These are phyloP conservation scores for Phytophthora megakarya DNA, from an alignment of 352 stramenopile genomes.

Conservation along the genomic window DNA sequence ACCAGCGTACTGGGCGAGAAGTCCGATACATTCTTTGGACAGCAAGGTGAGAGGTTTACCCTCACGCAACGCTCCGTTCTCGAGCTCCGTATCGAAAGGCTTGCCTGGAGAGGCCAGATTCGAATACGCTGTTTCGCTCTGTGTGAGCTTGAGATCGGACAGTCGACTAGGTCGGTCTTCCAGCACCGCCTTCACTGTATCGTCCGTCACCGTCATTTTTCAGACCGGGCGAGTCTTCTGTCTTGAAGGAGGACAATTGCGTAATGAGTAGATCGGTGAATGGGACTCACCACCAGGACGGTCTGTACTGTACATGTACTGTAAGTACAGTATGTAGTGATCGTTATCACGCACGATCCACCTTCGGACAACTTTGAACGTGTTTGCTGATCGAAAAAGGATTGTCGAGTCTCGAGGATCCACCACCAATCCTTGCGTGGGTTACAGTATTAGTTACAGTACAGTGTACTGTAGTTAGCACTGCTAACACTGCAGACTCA, in stretches of 20 bases:
- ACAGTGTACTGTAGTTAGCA: too few species aligned
- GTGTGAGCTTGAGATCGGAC: constrained; percentile 14
- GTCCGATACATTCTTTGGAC: constrained; percentile 43
- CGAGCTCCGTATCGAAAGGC: constrained; percentile 17
- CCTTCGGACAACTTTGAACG: constrained; percentile 25
- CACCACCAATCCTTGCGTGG: not conserved
- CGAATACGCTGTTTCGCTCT: constrained; percentile 21
- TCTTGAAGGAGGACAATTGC: constrained; percentile 20
- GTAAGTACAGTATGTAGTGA: too few species aligned
- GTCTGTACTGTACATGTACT: too few species aligned
- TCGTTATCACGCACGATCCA: too few species aligned
- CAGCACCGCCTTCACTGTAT: constrained; percentile 24
- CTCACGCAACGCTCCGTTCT: constrained; percentile 39
- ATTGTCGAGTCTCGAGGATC: too few species aligned
- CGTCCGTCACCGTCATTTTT: constrained; percentile 27
- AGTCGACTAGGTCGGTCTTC: constrained; percentile 27
- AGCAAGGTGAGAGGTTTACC: constrained; percentile 38
- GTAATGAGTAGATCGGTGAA: constrained; percentile 16
- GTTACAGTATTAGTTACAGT: too few species aligned
- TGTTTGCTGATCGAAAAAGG: constrained; percentile 21
- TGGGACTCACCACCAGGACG: constrained; percentile 10
- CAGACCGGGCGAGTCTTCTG: not conserved
- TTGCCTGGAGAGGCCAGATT: constrained; percentile 28
- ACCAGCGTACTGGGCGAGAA: constrained; percentile 53
- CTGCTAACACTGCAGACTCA: constrained; percentile 6